Evolutionary conservation across 2,329 filamentous ascomycete species (phyloP), one percentile per base, ranked within the genome.

Genomic region (Tolypocladium cylindrosporum): DNA sequence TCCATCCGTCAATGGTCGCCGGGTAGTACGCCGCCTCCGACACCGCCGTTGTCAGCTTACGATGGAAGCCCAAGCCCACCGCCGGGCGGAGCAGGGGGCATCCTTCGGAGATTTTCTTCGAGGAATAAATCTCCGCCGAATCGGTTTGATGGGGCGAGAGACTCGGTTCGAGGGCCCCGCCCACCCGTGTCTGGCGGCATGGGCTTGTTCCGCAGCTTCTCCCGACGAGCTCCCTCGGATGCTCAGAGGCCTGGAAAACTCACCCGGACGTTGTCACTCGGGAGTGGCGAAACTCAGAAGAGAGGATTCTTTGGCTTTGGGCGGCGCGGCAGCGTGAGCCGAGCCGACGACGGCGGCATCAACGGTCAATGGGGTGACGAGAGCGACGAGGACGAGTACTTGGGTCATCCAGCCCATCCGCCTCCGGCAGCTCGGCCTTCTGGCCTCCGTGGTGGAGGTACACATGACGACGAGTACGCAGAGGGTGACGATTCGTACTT

Each of bases 1-100:
- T 90, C 91, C 3, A 96, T 99, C 65, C 83, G 89, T 56, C 82
- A 89, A 68, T 97, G 96, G 74, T 78, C 84, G 11, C 91, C 92
- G 2, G 90, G 90, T 3, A 77, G 75, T 40, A 95, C 90, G 1
- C 91, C 91, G 14, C 83, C 85, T 1, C 79, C 81, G 3, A 86
- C 88, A 1, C 90, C 90, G 3, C 80, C 77, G 36, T 72, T 70
- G 10, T 77, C 81, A 1, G 73, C 77, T 52, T 72, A 77, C 59
- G 77, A 79, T 43, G 61, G 75, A 39, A 72, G 69, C 55, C 72
- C 75, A 3, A 75, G 67, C 60, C 75, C 74, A 4, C 72, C 72
- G 6, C 66, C 67, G 0, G 71, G 66, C 54, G 64, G 68, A 13
- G 60, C 65, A 1, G 70, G 70, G 5, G 72, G 76, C n/a, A 62